Base-by-base conservation (phyloP, 2,329 filamentous ascomycete species). In the Paecilomyces formosus region DNA sequence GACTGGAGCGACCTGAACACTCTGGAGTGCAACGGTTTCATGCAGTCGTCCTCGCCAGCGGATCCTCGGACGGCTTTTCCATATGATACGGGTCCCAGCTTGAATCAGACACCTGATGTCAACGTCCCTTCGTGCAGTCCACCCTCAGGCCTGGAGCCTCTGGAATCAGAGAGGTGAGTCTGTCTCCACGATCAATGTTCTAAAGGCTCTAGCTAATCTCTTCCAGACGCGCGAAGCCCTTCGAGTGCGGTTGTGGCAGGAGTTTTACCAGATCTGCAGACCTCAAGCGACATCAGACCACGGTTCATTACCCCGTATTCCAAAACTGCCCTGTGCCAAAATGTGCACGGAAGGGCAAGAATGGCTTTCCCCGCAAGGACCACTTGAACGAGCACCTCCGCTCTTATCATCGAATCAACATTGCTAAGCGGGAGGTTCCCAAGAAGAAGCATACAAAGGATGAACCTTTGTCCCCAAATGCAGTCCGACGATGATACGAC, bases 351-450 rank as follows among this genome's bases (percentile, higher is more conserved):
- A 81, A 80, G 63, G 76, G 74, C 4, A 65, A 62, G 49, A 71
- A 76, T 60, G 83, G 82, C 0, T 86, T 85, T 64, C 79, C 80
- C 3, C 75, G 83, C 5, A 74, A 78, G 56, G 84, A 86, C 64
- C 83, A 86, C 65, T 72, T 84, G 49, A 76, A 75, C 45, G 84
- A 85, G 65, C 84, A 86, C 66, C 67, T 82, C 56, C 73, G 83
- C 56, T 81, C 81, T 51, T 83, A 79, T 60, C 84, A 86, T 65
- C 76, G 79, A 57, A 68, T 78, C 53, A 73, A 80, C 33, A 66
- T 79, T 18, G 73, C 75, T 2, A 77, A 77, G 66, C 73, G 74
- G 1, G 63, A 66, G 13, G 64, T 66, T 13, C 66, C 69, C 57
- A 72, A 72, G 65, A 67, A 69, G 9, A 66, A 55, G 22, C n/a